Evolutionary conservation across 345 rosid species (phyloP), one percentile per base, ranked within the genome.

Genomic region (Theobroma cacao): DNA sequence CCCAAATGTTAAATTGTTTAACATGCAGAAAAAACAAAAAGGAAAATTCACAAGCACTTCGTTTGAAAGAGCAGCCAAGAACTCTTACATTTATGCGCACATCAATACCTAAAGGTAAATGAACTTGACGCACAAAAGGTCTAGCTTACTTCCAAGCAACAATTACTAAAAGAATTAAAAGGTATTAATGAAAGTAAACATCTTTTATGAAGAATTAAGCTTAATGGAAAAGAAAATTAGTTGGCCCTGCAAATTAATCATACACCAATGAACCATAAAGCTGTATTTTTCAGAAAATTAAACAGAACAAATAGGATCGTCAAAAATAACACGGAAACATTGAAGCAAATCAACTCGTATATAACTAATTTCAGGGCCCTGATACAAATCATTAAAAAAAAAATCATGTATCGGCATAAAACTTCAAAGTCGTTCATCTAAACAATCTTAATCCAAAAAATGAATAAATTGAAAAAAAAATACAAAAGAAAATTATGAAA

Each of bases 201-300:
- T 7, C 45, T 1, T 40, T 40, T 40, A 53, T 20, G 26, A 53
- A 53, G 3, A 53, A 48, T 48, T 3, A 48, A 56, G 5, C 22
- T 56, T 9, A 66, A n/a, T n/a, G n/a, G 10, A 56, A 73, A 34
- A 11, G 30, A 73, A 14, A 73, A n/a, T n/a, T n/a, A n/a, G n/a
- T n/a, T n/a, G n/a, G n/a, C n/a, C n/a, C n/a, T n/a, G n/a, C 13
- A 72, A 52, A 72, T n/a, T 10, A 67, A 67, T 38, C 45, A 64
- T 4, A 8, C 6, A 22, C 8, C n/a, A 65, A 38, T 13, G 50
- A 66, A 66, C 40, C 71, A 7, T 26, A 67, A 48, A 10, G n/a
- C 33, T 41, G 53, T 5, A 43, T 67, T 5, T 64, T 64, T 36
- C 28, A 34, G n/a, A 64, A 34, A 15, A 64, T 8, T 20, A 34